Evolutionary conservation across 2,329 filamentous ascomycete genomes (phyloP).

Genomic region (Pseudopyricularia cyperi): DNA sequence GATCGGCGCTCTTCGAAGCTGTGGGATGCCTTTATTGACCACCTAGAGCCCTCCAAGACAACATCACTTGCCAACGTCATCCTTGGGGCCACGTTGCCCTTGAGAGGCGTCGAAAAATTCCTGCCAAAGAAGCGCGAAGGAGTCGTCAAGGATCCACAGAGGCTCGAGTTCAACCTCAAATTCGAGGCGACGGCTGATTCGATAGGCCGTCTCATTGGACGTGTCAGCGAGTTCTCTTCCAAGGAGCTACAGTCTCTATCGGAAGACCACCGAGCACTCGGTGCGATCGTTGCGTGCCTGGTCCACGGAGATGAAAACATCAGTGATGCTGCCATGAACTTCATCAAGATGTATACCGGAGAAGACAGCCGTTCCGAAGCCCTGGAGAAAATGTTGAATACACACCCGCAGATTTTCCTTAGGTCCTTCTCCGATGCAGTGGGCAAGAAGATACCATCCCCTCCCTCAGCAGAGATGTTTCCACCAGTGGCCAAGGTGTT

Average conservation of each 20-base stretch:
- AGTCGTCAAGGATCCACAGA: conserved; percentile 26
- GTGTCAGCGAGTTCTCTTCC: conserved; percentile 63
- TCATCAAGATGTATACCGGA: conserved; percentile 71
- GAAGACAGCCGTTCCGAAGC: conserved; percentile 42
- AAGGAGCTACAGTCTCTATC: conserved; percentile 59
- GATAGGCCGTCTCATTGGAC: conserved; percentile 64
- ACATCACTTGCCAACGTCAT: conserved; percentile 56
- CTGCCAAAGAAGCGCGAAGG: conserved; percentile 35
- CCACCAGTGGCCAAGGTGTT: conserved; percentile 43
- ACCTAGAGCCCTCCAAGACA: conserved; percentile 52
- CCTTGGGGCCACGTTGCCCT: conserved; percentile 53
- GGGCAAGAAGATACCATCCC: conserved; percentile 12
- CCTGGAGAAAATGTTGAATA: conserved; percentile 29
- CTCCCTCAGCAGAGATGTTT: conserved; percentile 8
- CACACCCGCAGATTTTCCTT: conserved; percentile 29
- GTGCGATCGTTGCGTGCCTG: conserved; percentile 64
- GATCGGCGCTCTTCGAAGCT: conserved; percentile 60
- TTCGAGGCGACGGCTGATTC: conserved; percentile 42
- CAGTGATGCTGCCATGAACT: conserved; percentile 65
- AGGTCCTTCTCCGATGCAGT: conserved; percentile 29
- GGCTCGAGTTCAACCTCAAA: conserved; percentile 64
- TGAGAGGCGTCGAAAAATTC: conserved; percentile 68
- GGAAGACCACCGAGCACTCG: conserved; percentile 45
- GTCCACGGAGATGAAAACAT: conserved; percentile 70
- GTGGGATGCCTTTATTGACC: conserved; percentile 64